Base-by-base conservation (phyloP, 2,329 filamentous ascomycete species). In the Aureobasidium lini region DNA sequence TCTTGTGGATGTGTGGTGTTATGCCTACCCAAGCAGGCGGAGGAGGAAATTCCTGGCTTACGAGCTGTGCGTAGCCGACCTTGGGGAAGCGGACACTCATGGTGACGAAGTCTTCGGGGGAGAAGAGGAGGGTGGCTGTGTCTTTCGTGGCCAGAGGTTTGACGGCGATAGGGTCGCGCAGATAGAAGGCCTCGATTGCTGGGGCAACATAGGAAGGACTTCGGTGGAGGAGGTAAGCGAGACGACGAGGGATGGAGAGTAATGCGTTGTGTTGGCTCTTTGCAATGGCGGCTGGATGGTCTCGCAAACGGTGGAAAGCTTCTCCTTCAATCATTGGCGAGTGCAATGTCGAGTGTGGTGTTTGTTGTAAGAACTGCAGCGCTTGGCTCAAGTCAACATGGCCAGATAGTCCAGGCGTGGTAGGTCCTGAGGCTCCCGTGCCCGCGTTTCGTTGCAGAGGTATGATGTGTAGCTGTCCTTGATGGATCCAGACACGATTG, bases 141-240 rank as follows among this genome's bases (percentile, higher is more conserved):
- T 81, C 77, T 57, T 80, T 76, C 2, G 80, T 79, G 59, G 85
- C 76, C 3, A 96, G 76, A 1, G 85, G 83, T 59, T 86, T 87
- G 44, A 96, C 73, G 0, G 87, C 81, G 60, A 90, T 80, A 0
- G 90, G 87, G 67, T 97, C 92, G 62, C 94, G 85, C 13, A 96
- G 81, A 71, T 97, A 97, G 72, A 99, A 97, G 0, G 88, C 85
- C 72, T 99, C 95, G 2, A 93, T 83, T 1, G 90, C 91, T 0
- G 91, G 85, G 2, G 91, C 87, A 60, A 97, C 85, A 61, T 88
- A 85, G 15, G 85, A 82, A 0, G 92, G 89, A 23, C 86, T 84
- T 44, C 82, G 76, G 66, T 93, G 88, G 2, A 99, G 76, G 39
- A 97, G 79, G 64, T 86, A 86, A 6, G 91, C 93, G 31, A 96